A percentile compares a stretch with the other conserved stretches of the same genome.
Conservation (phyloP, 2,329 filamentous ascomycete genomes). For the Microdochium trichocladiopsis region DNA sequence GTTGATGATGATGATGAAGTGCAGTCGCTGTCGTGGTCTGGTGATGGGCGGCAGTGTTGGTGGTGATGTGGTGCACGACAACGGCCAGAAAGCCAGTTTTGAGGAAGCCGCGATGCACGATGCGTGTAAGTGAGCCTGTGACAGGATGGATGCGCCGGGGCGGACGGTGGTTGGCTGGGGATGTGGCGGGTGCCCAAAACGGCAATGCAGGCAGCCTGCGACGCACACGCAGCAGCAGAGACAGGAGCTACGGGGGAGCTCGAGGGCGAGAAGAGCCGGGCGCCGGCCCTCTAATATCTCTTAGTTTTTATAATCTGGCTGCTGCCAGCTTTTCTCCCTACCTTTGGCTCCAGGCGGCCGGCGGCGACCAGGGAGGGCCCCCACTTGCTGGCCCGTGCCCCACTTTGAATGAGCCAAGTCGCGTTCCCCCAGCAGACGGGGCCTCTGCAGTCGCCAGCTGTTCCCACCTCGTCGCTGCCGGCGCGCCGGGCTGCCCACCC, state of each 20-base stretch:
- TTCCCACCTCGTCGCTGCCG: neutral
- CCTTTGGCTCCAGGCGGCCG: neutral
- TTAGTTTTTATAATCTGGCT: neutral
- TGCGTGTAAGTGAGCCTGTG: neutral
- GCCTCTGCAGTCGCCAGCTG: neutral
- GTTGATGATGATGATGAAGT: too few relatives aligned
- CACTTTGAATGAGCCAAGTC: neutral
- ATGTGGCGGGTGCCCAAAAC: neutral
- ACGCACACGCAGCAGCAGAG: neutral
- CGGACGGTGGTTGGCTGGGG: neutral
- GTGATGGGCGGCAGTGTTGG: too few relatives aligned
- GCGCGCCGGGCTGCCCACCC: neutral
- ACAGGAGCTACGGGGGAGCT: neutral
- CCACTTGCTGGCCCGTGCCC: neutral
- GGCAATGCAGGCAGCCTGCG: neutral
- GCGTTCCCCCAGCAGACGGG: neutral
- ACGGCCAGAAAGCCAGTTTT: too few relatives aligned
- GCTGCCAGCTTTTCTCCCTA: neutral
- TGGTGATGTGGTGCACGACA: too few relatives aligned
- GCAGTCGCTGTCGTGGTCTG: too few relatives aligned
- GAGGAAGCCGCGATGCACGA: neutral
- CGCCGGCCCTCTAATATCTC: conserved; percentile 1
- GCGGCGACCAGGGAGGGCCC: neutral
- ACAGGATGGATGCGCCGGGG: neutral
- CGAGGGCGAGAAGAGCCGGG: neutral